Base-by-base conservation (phyloP, 225 moss, liverwort and hornwort species). In the Rhytidiadelphus loreus region DNA sequence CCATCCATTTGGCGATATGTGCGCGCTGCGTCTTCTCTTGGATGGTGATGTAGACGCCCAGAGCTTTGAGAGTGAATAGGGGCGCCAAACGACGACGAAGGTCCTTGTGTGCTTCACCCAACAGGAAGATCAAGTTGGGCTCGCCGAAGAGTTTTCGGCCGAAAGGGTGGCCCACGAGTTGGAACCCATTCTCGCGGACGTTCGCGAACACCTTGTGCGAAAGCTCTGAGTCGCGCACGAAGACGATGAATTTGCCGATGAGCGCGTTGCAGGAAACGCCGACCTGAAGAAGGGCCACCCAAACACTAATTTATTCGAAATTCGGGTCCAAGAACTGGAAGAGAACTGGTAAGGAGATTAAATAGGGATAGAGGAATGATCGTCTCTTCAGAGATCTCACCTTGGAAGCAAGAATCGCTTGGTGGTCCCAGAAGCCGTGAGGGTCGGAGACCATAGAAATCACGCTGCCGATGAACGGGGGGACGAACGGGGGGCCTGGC, bases 61-160 rank as follows among this genome's bases (percentile, higher is more conserved):
- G 94, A 39, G 97, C 97, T 73, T 96, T 99, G 39, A 91, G 85
- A 0, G 97, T 99, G 90, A 99, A 99, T 68, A 97, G 77, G 35
- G 99, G 99, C 52, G 99, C 99, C 19, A 99, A 86, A 13, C 97
- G 94, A 58, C 96, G 93, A 4, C 99, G 94, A 8, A 99, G 91
- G 44, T 96, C 96, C 41, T 94, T 93, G 86, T 99, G 99, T 59
- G 97, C 96, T 6, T 99, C 96, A 15, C 99, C 99, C 46, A 94
- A 93, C 93, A 97, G 92, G 88, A 96, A 97, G 22, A 99, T 99
- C 56, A 99, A 87, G 87, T 99, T 99, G 58, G 81, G 76, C 71
- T 99, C 95, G 33, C 99, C 97, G 84, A 99, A 99, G 22, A 99
- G 91, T 90, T 94, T 97, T 82, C 92, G 92, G 17, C 99, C 99